phyloP scores from a whole-genome alignment of 192 early-diverging fungal genomes.

The Backusella australiensis region DNA sequence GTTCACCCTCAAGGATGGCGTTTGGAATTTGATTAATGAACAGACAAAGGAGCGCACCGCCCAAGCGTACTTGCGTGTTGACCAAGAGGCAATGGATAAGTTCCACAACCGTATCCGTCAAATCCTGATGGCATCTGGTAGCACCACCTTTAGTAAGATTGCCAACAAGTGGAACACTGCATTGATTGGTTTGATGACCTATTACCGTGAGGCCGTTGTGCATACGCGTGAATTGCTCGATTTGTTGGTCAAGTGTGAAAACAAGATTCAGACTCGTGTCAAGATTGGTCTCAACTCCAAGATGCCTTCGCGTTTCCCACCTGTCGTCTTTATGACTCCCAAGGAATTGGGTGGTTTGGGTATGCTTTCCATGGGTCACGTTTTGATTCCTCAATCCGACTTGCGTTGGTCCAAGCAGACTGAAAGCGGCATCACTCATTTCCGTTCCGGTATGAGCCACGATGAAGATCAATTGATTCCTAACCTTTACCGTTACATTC shows the following conservation, averaged over 20 bases:
- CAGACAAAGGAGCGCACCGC: constrained; percentile 98
- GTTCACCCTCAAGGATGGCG: constrained; percentile 84
- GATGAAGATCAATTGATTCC: constrained; percentile 97
- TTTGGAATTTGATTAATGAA: constrained; percentile 96
- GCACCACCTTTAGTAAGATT: constrained; percentile 98
- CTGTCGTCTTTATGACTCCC: constrained; percentile 66
- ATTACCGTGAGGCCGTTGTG: constrained; percentile 97
- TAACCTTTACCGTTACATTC: constrained; percentile 95
- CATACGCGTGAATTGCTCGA: constrained; percentile 97
- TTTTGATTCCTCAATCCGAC: constrained; percentile 96
- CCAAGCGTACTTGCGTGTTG: constrained; percentile 95
- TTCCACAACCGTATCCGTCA: constrained; percentile 97
- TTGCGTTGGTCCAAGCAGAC: constrained; percentile 97
- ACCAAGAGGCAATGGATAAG: constrained; percentile 85
- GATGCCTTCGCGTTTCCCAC: constrained; percentile 97
- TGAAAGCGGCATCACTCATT: constrained; percentile 95
- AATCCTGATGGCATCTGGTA: constrained; percentile 97
- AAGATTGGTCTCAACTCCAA: constrained; percentile 99
- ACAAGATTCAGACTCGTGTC: constrained; percentile 98
- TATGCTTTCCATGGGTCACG: constrained; percentile 99
- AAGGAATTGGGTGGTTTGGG: constrained; percentile 91
- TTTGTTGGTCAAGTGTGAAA: constrained; percentile 96
- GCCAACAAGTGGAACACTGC: constrained; percentile 95
- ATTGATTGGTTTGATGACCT: constrained; percentile 96
- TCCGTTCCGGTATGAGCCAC: constrained; percentile 97